Evolutionary conservation across 225 moss, liverwort and hornwort species (phyloP).

Genomic region (Straminergon stramineum): DNA sequence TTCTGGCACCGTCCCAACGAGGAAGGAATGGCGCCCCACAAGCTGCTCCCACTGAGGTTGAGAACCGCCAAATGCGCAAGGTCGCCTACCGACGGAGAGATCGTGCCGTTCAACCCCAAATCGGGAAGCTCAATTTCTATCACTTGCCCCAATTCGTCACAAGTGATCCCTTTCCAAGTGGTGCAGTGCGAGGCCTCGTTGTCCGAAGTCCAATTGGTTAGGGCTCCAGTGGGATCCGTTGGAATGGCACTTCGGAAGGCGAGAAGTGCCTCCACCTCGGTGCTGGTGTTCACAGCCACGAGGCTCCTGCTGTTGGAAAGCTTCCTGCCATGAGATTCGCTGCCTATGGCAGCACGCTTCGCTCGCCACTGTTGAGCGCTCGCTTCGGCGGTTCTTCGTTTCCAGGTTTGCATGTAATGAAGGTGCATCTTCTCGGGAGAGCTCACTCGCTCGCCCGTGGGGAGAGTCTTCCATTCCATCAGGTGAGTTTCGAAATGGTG

Average conservation of each 20-base stretch:
- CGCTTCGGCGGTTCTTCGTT: background rate
- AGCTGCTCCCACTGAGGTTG: background rate
- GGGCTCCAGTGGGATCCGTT: background rate
- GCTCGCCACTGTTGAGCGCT: background rate
- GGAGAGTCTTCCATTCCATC: background rate
- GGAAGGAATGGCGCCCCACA: background rate
- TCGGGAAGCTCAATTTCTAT: background rate
- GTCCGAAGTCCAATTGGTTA: background rate
- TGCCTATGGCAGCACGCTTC: background rate
- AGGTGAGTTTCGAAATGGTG: background rate
- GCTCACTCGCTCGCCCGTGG: background rate
- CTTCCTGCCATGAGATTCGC: background rate
- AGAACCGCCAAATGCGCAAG: background rate
- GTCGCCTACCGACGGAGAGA: background rate
- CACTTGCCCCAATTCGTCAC: background rate
- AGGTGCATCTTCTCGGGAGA: background rate
- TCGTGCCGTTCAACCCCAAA: background rate
- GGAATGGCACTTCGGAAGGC: background rate
- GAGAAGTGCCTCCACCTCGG: background rate
- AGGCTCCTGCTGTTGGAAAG: background rate
- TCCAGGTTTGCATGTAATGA: background rate
- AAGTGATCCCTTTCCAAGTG: background rate
- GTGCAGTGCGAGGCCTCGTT: background rate
- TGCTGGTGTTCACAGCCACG: background rate
- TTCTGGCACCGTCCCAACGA: background rate